Base-by-base conservation (phyloP, 148 eudicot species). In the Arbutus unedo region DNA sequence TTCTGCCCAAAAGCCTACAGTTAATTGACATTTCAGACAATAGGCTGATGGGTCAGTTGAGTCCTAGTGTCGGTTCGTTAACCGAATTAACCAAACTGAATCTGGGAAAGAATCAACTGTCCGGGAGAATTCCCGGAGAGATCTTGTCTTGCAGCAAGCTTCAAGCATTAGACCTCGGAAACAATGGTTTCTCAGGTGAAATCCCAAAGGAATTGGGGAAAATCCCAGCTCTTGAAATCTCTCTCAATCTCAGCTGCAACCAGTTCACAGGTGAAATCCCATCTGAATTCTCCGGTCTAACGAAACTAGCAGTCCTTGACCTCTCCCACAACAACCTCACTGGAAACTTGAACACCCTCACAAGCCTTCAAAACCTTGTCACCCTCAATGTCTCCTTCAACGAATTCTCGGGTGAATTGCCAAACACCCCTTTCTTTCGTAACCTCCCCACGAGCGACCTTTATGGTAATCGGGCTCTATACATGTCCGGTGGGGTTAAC, bases 21-120 rank as follows among this genome's bases (percentile, higher is more conserved):
- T 89, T 89, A 74, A 83, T 97, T 38, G 99, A 97, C 84, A 53
- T 97, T 23, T 97, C 99, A 73, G 93, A 92, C 82, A 97, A 97
- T 75, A 82, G 87, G 82, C 89, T 97, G 71, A 73, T 90, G 19
- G 98, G 98, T 82, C 62, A 75, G 71, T 75, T 97, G 23, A 85
- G 84, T 15, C 85, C 93, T 38, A 78, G 88, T 54, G 79, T 97
- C 81, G 97, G 98, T 83, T 85, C 89, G 16, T 83, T 97, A 81
- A 86, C 86, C 47, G 90, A 91, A 86, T 82, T 97, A 53, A 94
- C 96, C 18, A 97, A 97, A 81, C 92, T 97, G 45, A 90, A 90
- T 84, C 86, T 97, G 45, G 88, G 93, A 11, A 88, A 87, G 76
- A 97, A 97, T 79, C 94, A 87, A 41, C 76, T 94, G 76, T 88